Evolutionary conservation across 1,284 basidiomycete genomes (phyloP), one percentile per base, ranked within the genome.

Genomic region (Phellopilus nigrolimitatus): DNA sequence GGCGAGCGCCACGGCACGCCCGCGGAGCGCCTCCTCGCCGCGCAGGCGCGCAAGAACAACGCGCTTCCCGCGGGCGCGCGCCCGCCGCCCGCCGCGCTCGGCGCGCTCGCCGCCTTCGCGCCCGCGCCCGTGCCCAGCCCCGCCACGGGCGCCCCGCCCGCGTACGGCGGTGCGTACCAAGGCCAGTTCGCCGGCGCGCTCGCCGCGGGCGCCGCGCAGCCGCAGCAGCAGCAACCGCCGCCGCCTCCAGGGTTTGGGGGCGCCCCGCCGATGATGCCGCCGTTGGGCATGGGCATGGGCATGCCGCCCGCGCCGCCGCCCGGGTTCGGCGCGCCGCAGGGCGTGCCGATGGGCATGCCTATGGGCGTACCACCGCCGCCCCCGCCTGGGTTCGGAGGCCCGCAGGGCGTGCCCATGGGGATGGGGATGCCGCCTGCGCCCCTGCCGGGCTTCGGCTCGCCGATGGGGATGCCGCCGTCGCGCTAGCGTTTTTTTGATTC

Each of bases 1-100:
- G 94, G 95, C 55, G 95, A 99, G 68, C 81, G 95, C 13, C 97
- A 99, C 63, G 97, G 95, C 31, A 97, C 95, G 3, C 77, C 89
- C 17, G 95, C 97, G 2, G 95, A 99, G 70, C 85, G 95, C 55
- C 78, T 98, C 40, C 81, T 99, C 58, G 94, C 95, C 1, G 85
- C 91, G 1, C 94, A 98, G 68, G 95, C 97, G 34, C 82, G 93
- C 61, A 95, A 95, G 69, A 94, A 95, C 68, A 93, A 93, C 58
- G 90, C 90, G 1, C 72, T 93, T 1, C 91, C 91, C 2, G 78
- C 81, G 46, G 74, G 75, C 31, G 77, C 83, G 9, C 80, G 87
- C 0, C 87, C 78, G 12, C 74, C 81, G 1, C 80, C 86, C 3
- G 76, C 84, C 4, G 82, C 82, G 7, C 81, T 82, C 31, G 78